Evolutionary conservation across 768 basidiomycete species (phyloP), one percentile per base, ranked within the genome.

Genomic region (Tulasnella sp.): DNA sequence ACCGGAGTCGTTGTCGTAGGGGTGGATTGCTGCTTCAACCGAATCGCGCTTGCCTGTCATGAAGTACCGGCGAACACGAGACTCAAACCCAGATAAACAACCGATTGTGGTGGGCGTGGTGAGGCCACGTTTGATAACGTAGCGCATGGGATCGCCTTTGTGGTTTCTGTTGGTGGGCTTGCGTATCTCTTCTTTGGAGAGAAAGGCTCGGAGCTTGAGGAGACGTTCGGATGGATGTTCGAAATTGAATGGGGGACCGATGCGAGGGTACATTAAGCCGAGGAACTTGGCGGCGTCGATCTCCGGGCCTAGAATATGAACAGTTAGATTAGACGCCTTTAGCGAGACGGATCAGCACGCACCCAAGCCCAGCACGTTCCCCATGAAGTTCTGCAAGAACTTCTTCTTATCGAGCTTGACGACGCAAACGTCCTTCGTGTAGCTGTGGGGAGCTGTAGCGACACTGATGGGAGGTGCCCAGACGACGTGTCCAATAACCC

Each of bases 341-440:
- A 64, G 59, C 57, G 6, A 62, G 62, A 66, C 46, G 25, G 60
- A 42, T 65, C 57, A 68, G 60, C 62, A 67, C 65, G 62, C 65
- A 73, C 73, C 72, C 17, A 74, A 60, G 61, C 64, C 62, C 8
- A 74, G 8, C 1, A 68, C 69, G 54, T 74, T 74, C 11, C 69
- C 66, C 37, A 6, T 64, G 58, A 72, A 66, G 60, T 61, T 60
- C 53, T 62, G 34, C 58, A 9, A 29, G 65, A 74, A 72, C 64
- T 68, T 73, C 45, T 65, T 37, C 62, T 72, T 63, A 59, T 74
- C 57, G 6, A 74, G 63, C 66, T 70, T 64, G 61, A 73, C 63
- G 39, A 74, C 70, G 57, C 72, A 71, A 5, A 73, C 50, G 61
- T 74, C 73, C 34, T 62, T 29, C 0, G 69, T 73, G 60, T 71